These are phyloP conservation scores for Gossypium rotundifolium DNA, from an alignment of 345 rosid species.

Conservation along the genomic window DNA sequence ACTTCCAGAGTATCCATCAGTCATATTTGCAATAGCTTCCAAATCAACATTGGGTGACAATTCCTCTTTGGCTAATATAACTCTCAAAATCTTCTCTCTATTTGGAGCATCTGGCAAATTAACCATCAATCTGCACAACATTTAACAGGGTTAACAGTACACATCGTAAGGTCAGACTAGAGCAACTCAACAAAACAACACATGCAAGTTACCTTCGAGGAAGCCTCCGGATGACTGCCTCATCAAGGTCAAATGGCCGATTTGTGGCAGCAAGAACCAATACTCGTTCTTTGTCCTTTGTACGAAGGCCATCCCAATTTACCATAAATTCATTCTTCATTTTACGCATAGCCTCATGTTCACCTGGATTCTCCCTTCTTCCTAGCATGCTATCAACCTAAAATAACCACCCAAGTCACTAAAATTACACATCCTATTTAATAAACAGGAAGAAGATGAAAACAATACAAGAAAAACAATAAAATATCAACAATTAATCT, in stretches of 20 bases:
- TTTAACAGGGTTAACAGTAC: constrained; percentile 5
- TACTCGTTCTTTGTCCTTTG: constrained; percentile 92
- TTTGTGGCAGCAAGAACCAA: constrained; percentile 96
- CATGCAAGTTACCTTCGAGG: constrained; percentile 58
- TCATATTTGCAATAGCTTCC: constrained; percentile 82
- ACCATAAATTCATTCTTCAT: constrained; percentile 99
- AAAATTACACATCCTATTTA: background rate
- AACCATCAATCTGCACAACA: constrained; percentile 77
- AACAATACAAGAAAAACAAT: background rate
- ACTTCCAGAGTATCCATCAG: constrained; percentile 95
- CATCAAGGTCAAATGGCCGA: constrained; percentile 96
- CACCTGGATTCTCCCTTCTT: constrained; percentile 97
- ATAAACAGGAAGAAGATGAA: background rate
- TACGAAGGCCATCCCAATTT: constrained; percentile 96
- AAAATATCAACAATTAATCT: background rate
- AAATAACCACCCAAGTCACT: constrained; percentile 2
- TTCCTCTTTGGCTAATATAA: constrained; percentile 86
- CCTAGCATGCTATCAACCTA: constrained; percentile 99
- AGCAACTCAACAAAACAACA: background rate
- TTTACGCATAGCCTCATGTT: constrained; percentile 99
- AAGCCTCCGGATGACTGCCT: constrained; percentile 96
- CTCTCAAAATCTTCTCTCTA: constrained; percentile 70
- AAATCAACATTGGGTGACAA: constrained; percentile 61
- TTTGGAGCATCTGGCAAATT: constrained; percentile 82
- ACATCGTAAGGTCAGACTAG: background rate